phyloP scores from a whole-genome alignment of 495 filamentous ascomycete species.

The Hapsidospora chrysogenum region DNA sequence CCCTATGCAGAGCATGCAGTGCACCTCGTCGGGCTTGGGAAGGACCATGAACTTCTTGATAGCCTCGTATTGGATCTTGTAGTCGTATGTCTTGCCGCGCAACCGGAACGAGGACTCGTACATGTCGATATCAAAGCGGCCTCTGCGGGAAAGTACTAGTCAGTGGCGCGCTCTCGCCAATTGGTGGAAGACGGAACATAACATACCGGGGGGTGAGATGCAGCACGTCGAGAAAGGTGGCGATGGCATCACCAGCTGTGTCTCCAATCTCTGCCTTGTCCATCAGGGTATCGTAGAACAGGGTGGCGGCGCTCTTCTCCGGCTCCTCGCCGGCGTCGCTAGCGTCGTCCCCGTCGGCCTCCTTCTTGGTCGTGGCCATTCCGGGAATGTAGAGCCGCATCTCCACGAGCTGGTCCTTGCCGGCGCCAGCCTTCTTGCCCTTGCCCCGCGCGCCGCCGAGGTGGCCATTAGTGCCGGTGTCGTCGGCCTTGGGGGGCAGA shows the following conservation, averaged over 20 bases:
- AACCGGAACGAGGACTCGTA: constrained; percentile 96
- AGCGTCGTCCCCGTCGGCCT: constrained; percentile 57
- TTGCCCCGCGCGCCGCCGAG: constrained; percentile 62
- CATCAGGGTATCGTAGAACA: constrained; percentile 95
- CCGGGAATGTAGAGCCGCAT: constrained; percentile 99
- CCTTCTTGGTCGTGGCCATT: constrained; percentile 72
- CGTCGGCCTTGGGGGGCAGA: constrained; percentile 43
- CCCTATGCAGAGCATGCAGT: constrained; percentile 87
- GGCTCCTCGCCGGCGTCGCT: constrained; percentile 52
- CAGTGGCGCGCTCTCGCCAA: too few relatives aligned
- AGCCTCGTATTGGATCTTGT: constrained; percentile 95
- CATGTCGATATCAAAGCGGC: constrained; percentile 99
- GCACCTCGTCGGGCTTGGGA: constrained; percentile 91
- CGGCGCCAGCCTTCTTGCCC: constrained; percentile 77
- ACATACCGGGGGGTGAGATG: constrained; percentile 85
- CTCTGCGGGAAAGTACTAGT: too few relatives aligned
- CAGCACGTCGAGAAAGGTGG: constrained; percentile 90
- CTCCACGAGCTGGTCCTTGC: constrained; percentile 84
- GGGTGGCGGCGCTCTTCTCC: constrained; percentile 81
- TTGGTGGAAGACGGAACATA: background rate
- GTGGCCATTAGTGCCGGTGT: constrained; percentile 54
- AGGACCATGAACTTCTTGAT: constrained; percentile 99
- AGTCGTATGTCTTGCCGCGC: constrained; percentile 98
- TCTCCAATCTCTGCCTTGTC: constrained; percentile 99
- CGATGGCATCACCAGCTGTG: constrained; percentile 91